phyloP scores from a whole-genome alignment of 495 filamentous ascomycete species.

The Chaetomium tenue region DNA sequence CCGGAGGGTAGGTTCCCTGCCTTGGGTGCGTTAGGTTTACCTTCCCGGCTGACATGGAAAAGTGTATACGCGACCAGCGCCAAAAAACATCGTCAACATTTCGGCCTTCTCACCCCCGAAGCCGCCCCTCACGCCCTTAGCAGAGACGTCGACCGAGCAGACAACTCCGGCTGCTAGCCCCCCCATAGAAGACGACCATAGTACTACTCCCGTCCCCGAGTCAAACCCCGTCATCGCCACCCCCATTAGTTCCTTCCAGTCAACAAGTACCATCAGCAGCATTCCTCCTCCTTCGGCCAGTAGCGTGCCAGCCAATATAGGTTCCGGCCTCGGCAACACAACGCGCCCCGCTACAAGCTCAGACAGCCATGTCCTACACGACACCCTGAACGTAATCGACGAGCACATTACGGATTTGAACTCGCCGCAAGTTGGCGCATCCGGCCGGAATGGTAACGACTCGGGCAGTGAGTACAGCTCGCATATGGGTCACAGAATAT shows the following conservation, averaged over 20 bases:
- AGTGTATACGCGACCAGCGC: constrained; percentile 57
- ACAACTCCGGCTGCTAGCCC: constrained; percentile 25
- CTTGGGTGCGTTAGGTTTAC: neutral
- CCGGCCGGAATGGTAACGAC: constrained; percentile 62
- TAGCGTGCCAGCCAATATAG: constrained; percentile 26
- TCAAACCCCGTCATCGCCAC: constrained; percentile 32
- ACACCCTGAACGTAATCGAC: constrained; percentile 94
- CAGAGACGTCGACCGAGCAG: constrained; percentile 34
- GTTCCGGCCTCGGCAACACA: constrained; percentile 24
- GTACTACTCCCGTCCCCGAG: constrained; percentile 43
- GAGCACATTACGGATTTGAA: constrained; percentile 96
- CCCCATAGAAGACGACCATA: constrained; percentile 43
- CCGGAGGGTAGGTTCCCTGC: constrained; percentile 67
- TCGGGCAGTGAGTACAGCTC: constrained; percentile 89
- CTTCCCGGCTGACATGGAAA: constrained; percentile 22
- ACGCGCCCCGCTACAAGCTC: constrained; percentile 41
- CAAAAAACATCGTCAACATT: constrained; percentile 36
- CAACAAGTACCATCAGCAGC: constrained; percentile 24
- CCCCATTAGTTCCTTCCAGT: constrained; percentile 43
- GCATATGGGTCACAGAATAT: constrained; percentile 70
- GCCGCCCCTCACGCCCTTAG: constrained; percentile 34
- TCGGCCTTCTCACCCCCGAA: constrained; percentile 31
- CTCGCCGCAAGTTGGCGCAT: constrained; percentile 58
- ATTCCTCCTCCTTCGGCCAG: constrained; percentile 23
- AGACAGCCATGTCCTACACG: constrained; percentile 86